phyloP scores from a whole-genome alignment of 2,329 filamentous ascomycete genomes.

The Epichloe brachyelytri region DNA sequence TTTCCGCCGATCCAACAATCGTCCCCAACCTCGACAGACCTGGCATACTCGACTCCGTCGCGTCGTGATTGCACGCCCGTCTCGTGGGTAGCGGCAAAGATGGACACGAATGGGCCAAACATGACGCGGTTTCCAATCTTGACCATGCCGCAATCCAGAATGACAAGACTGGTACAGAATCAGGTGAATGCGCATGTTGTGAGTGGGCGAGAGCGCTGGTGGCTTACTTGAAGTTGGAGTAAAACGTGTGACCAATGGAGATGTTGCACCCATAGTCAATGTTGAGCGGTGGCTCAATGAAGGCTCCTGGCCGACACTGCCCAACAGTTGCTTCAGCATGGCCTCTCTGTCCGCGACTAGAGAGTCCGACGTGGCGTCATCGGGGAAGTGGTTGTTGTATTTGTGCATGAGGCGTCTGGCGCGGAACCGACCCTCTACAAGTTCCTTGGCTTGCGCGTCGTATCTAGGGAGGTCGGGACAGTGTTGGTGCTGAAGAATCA shows the following conservation, averaged over 20 bases:
- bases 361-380: constrained; percentile 28
- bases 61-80: constrained; percentile 41
- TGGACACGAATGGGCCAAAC: constrained; percentile 57
- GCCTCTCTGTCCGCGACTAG: constrained; percentile 26
- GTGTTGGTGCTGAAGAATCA: background rate
- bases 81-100: constrained; percentile 62
- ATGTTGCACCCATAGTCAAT: constrained; percentile 58
- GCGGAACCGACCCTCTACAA: constrained; percentile 37
- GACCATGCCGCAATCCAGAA: constrained; percentile 62
- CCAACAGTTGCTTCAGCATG: constrained; percentile 37
- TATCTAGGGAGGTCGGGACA: constrained; percentile 26
- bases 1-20: constrained; percentile 44
- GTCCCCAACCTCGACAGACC: constrained; percentile 33
- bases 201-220: background rate
- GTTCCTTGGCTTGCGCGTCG: constrained; percentile 32
- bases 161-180: constrained; percentile 31
- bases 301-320: constrained; percentile 34
- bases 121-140: constrained; percentile 57
- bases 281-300: constrained; percentile 48
- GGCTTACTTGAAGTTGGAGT: constrained; percentile 35
- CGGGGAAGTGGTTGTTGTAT: constrained; percentile 45
- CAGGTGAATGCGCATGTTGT: background rate
- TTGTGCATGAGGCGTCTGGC: constrained; percentile 42
- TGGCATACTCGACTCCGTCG: constrained; percentile 33
- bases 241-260: constrained; percentile 47